These are phyloP conservation scores for Thalassiosira exigua DNA, from an alignment of 352 stramenopile genomes.

Conservation along the genomic window DNA sequence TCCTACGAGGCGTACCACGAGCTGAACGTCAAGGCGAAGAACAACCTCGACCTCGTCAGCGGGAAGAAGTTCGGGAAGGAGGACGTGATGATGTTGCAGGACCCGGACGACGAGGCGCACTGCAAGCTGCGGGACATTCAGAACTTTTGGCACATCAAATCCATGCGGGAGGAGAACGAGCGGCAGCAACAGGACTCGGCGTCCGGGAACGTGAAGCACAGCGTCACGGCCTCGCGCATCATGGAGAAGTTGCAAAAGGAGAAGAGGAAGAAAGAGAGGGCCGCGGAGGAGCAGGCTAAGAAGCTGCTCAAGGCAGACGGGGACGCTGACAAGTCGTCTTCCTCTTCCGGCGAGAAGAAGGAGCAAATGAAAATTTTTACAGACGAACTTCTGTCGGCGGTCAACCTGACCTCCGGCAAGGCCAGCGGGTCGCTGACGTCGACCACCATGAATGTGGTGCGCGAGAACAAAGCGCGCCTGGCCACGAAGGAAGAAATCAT, in stretches of 20 bases:
- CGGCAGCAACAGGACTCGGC: conserved; percentile 56
- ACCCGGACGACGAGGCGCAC: conserved; percentile 89
- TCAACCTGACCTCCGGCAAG: conserved; percentile 89
- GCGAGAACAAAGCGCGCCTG: conserved; percentile 67
- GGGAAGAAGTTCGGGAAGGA: conserved; percentile 86
- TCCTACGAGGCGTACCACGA: conserved; percentile 96
- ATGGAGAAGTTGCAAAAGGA: conserved; percentile 81
- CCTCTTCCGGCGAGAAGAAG: conserved; percentile 27
- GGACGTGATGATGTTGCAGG: conserved; percentile 94
- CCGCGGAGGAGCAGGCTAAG: conserved; percentile 61
- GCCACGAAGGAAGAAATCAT: conserved; percentile 87
- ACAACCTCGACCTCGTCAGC: conserved; percentile 94
- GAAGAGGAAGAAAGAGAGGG: conserved; percentile 60
- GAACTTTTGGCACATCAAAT: conserved; percentile 96
- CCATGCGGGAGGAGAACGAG: conserved; percentile 83
- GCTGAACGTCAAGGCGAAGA: conserved; percentile 98
- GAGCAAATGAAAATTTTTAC: conserved; percentile 70
- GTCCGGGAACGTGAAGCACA: conserved; percentile 66
- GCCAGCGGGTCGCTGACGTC: conserved; percentile 95
- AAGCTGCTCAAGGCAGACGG: conserved; percentile 53
- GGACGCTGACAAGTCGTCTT: conserved; percentile 22
- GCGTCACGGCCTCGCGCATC: conserved; percentile 75
- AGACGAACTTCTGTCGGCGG: conserved; percentile 74
- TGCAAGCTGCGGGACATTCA: conserved; percentile 92
- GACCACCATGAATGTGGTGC: conserved; percentile 85